Conservation (phyloP, 2,329 filamentous ascomycete species). For the Sphaerulina musiva region DNA sequence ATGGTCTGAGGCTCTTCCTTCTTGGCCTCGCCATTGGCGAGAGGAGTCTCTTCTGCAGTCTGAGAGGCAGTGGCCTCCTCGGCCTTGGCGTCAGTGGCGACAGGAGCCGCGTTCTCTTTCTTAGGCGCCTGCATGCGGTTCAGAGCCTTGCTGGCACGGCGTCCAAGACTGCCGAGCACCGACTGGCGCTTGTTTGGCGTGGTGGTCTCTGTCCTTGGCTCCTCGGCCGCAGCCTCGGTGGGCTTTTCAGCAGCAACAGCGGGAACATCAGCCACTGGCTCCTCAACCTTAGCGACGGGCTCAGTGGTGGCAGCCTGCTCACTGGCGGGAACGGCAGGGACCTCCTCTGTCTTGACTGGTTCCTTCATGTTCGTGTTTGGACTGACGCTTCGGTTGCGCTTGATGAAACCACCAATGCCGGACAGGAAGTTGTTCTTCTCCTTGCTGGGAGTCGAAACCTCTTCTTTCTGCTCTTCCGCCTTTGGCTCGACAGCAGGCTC, state of each 20-base stretch:
- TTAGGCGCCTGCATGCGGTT: slow-evolving; percentile 29
- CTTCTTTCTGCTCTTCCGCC: slow-evolving; percentile 40
- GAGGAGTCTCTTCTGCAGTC: slow-evolving; percentile 20
- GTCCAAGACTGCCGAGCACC: slow-evolving; percentile 31
- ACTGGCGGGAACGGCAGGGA: slow-evolving; percentile 19
- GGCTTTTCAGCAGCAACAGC: slow-evolving; percentile 29
- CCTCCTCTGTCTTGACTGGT: slow-evolving; percentile 30
- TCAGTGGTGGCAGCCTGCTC: slow-evolving; percentile 25
- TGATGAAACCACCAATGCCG: slow-evolving; percentile 28
- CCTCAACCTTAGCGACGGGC: slow-evolving; percentile 23
- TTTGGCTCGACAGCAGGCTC: slow-evolving; percentile 29
- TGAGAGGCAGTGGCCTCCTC: slow-evolving; percentile 22
- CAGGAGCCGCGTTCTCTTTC: slow-evolving; percentile 26
- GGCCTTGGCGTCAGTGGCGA: slow-evolving; percentile 19
- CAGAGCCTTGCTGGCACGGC: slow-evolving; percentile 33
- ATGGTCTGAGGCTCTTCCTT: slow-evolving; percentile 23
- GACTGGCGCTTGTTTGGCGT: slow-evolving; percentile 31
- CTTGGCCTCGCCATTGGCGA: slow-evolving; percentile 23
- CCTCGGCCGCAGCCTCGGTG: slow-evolving; percentile 22
- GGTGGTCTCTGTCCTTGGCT: slow-evolving; percentile 21
- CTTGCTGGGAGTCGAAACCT: slow-evolving; percentile 30
- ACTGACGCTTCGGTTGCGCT: slow-evolving; percentile 33
- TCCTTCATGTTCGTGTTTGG: slow-evolving; percentile 34
- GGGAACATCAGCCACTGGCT: slow-evolving; percentile 27
- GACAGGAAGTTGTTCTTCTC: slow-evolving; percentile 34